Evolutionary conservation across 176 grass and related monocot genomes (phyloP), one percentile per base, ranked within the genome.

Genomic region (Musa beccarii): DNA sequence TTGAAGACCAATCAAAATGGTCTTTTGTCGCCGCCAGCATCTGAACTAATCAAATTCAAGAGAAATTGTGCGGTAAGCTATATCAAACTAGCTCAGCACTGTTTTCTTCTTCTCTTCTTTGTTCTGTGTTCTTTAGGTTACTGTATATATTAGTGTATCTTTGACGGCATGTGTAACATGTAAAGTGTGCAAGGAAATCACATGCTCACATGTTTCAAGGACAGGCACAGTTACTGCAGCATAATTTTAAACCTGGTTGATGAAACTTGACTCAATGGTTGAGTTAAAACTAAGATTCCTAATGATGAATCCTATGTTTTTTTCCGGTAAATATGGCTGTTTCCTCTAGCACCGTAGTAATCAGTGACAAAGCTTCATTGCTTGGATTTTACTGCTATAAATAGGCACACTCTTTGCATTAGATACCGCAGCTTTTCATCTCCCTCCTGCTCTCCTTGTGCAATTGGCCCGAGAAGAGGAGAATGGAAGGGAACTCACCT

Each of bases 251-350:
- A 49, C 7, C 49, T 26, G n/a, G 16, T 75, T 43, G 53, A 75
- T 43, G 22, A 57, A 74, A 74, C 34, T 65, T 3, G 59, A 52
- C 52, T 66, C 49, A 52, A n/a, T 51, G 59, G 20, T 51, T 77
- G 57, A 53, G 59, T 65, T 76, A 59, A 34, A 77, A 53, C 34
- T 52, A 53, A 77, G 75, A 66, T 77, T 75, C 75, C 75, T 53
- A 26, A 66, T 26, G 19, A 77, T 66, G 75, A 77, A 77, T 65
- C 65, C 25, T 52, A 26, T 52, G 75, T 11, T 8, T 10, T 52
- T 63, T 19, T 4, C 21, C 23, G 49, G 43, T 59, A 51, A 20
- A 34, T 50, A 43, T 11, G 1, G 10, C 6, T 61, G 64, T 34
- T 51, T 59, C 56, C 17, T 17, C 19, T 51, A 43, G 15, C 74